phyloP scores from a whole-genome alignment of 2,329 filamentous ascomycete species.

The Rugonectria rugulosa region DNA sequence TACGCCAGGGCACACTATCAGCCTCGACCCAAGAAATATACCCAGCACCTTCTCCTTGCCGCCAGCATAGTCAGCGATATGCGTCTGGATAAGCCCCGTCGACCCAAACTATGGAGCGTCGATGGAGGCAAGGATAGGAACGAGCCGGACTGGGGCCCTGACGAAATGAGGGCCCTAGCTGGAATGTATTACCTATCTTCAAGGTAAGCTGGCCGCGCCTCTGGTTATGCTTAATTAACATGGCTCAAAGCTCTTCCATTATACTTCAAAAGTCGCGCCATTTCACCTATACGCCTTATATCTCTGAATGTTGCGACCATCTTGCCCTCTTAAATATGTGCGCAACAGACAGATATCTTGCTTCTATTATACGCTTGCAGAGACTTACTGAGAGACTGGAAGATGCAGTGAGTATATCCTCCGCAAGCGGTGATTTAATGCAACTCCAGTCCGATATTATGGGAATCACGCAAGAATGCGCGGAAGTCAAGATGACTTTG shows the following conservation, averaged over 20 bases:
- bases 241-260: conserved; percentile 33
- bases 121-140: conserved; percentile 26
- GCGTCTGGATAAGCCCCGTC: conserved; percentile 39
- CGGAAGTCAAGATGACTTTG: conserved; percentile 29
- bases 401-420: conserved; percentile 22
- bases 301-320: conserved; percentile 35
- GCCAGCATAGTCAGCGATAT: conserved; percentile 43
- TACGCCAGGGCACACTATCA: conserved; percentile 42
- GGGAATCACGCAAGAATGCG: conserved; percentile 16
- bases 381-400: conserved; percentile 37
- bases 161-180: conserved; percentile 40
- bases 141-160: conserved; percentile 34
- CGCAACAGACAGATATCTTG: conserved; percentile 36
- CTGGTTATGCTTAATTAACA: background rate
- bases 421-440: background rate
- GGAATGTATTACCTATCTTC: conserved; percentile 43
- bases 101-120: conserved; percentile 36
- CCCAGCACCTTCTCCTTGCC: conserved; percentile 39
- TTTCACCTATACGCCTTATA: conserved; percentile 33
- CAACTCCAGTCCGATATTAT: conserved; percentile 21
- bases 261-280: conserved; percentile 41
- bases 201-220: conserved; percentile 26
- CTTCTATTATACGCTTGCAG: conserved; percentile 37
- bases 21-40: conserved; percentile 37
- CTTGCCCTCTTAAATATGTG: conserved; percentile 24